Conservation (phyloP, 345 rosid species). For the Ceriops tagal region DNA sequence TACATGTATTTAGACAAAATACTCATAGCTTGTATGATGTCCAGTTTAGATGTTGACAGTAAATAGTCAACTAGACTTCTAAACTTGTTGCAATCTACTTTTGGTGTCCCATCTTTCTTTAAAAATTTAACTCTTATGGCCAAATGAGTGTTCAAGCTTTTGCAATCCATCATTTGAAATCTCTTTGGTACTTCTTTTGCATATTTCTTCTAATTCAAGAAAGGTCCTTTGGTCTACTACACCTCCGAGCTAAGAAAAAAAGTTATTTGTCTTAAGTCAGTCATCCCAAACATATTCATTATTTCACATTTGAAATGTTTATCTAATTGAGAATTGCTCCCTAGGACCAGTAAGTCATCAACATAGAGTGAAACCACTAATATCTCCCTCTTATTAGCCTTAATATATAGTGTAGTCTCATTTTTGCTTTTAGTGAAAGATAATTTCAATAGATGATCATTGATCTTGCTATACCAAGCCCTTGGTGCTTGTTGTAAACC, state of each 20-base stretch:
- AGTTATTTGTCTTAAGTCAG: too few species aligned
- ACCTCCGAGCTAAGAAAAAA: too few species aligned
- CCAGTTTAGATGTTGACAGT: neutral
- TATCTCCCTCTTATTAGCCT: too few species aligned
- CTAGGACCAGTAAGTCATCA: neutral
- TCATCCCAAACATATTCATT: too few species aligned
- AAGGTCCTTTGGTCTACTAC: too few species aligned
- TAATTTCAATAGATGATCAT: too few species aligned
- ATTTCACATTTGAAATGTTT: too few species aligned
- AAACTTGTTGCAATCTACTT: neutral
- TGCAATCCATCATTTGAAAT: neutral
- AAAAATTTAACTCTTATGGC: neutral
- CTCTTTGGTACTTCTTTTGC: neutral
- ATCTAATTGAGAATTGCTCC: too few species aligned
- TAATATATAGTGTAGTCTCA: neutral
- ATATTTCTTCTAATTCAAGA: too few species aligned
- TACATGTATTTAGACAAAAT: too few species aligned
- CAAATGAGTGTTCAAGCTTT: neutral
- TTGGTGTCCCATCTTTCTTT: neutral
- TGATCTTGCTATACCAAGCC: neutral
- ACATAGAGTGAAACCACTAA: neutral
- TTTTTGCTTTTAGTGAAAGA: neutral
- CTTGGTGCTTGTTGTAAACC: too few species aligned
- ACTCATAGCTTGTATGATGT: too few species aligned
- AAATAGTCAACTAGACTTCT: neutral